Conservation (phyloP, 1,284 basidiomycete genomes). For the Ustilago cynodontis region DNA sequence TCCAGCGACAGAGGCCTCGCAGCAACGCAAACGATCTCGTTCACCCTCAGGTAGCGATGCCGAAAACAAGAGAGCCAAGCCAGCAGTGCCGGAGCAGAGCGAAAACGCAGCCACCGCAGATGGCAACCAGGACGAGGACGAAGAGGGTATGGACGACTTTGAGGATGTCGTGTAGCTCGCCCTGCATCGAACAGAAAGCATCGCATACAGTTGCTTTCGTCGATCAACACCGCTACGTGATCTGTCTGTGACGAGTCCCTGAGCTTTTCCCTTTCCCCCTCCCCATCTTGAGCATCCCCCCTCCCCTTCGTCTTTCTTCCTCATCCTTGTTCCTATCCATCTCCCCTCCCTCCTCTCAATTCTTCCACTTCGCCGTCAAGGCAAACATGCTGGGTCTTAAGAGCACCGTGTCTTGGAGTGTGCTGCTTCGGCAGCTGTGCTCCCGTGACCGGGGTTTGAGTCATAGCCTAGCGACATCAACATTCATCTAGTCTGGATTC, state of each 20-base stretch:
- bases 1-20: conserved; percentile 9
- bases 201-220: conserved; percentile 2
- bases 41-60: conserved; percentile 22
- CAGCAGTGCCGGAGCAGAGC: conserved; percentile 9
- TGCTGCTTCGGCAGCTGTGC: conserved; percentile 9
- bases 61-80: conserved; percentile 40
- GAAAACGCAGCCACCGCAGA: background rate
- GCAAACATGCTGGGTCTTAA: conserved; percentile 54
- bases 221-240: conserved; percentile 9
- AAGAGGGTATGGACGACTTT: conserved; percentile 63
- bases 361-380: background rate
- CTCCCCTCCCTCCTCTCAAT: background rate
- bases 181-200: conserved; percentile 12
- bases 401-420: conserved; percentile 56
- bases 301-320: background rate
- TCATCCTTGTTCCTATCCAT: background rate
- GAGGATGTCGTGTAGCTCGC: conserved; percentile 60
- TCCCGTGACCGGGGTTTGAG: conserved; percentile 60
- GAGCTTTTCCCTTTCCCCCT: background rate
- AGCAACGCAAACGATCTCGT: conserved; percentile 37
- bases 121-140: conserved; percentile 39
- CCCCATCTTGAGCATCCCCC: background rate
- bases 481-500: conserved; percentile 46
- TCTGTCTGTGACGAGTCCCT: conserved; percentile 21
- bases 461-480: conserved; percentile 58